These are phyloP conservation scores for Kwoniella bestiolae DNA, from an alignment of 768 basidiomycete species.

Conservation along the genomic window DNA sequence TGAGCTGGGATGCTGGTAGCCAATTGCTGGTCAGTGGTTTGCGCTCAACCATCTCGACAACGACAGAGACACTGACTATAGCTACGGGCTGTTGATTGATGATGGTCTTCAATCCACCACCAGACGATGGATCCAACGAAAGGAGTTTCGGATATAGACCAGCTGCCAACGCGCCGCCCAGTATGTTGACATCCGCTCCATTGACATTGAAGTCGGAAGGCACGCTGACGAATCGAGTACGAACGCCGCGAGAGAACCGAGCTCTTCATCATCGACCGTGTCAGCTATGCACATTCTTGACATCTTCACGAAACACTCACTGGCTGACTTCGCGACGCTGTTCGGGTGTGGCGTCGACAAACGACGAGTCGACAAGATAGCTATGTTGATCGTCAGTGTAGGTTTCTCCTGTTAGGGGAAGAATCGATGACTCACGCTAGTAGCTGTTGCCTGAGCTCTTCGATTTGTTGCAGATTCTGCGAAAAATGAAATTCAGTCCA, in stretches of 20 bases:
- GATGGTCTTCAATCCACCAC: slow-evolving; percentile 73
- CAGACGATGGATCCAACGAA: slow-evolving; percentile 64
- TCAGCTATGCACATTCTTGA: background rate
- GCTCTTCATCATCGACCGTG: slow-evolving; percentile 60
- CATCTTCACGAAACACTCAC: slow-evolving; percentile 56
- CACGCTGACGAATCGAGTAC: slow-evolving; percentile 74
- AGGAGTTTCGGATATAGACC: slow-evolving; percentile 92
- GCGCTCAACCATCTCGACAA: too few species aligned
- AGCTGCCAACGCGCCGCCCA: slow-evolving; percentile 81
- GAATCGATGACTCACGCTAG: slow-evolving; percentile 62
- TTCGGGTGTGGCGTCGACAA: slow-evolving; percentile 70
- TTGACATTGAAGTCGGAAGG: slow-evolving; percentile 74
- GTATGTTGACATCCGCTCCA: slow-evolving; percentile 64
- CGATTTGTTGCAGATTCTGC: slow-evolving; percentile 93
- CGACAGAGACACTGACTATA: slow-evolving; percentile 64
- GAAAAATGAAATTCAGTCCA: slow-evolving; percentile 2
- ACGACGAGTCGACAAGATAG: slow-evolving; percentile 85
- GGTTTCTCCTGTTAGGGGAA: background rate
- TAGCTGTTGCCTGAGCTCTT: slow-evolving; percentile 91
- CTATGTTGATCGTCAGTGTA: slow-evolving; percentile 56
- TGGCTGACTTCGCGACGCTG: slow-evolving; percentile 74
- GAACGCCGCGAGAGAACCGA: slow-evolving; percentile 70
- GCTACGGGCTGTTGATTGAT: slow-evolving; percentile 75
- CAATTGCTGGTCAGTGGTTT: too few species aligned
- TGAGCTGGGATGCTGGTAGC: slow-evolving; percentile 74